Evolutionary conservation across 2,329 filamentous ascomycete species (phyloP).

Genomic region (Myotisia sp.): DNA sequence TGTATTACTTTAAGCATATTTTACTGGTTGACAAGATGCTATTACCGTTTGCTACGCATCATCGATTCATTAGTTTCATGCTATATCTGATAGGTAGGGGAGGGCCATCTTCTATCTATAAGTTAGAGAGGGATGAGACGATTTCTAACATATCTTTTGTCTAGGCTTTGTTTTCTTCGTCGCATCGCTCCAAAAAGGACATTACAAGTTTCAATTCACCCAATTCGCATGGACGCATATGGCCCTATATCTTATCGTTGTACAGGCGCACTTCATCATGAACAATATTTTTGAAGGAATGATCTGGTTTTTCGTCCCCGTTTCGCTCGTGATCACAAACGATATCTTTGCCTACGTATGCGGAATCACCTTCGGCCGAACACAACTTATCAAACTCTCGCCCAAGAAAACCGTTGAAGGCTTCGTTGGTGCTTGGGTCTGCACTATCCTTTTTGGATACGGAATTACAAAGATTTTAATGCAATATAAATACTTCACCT

Average conservation of each 20-base stretch:
- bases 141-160: constrained; percentile 3
- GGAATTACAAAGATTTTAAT: constrained; percentile 70
- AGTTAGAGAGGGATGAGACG: not conserved
- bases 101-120: not conserved
- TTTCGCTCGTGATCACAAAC: constrained; percentile 90
- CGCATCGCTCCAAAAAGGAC: constrained; percentile 78
- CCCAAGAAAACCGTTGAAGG: constrained; percentile 99
- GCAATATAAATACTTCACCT: constrained; percentile 94
- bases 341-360: constrained; percentile 98
- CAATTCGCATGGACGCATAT: constrained; percentile 99
- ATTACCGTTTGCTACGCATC: constrained; percentile 85
- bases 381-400: constrained; percentile 92
- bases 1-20: constrained; percentile 99
- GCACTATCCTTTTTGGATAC: constrained; percentile 77
- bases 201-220: constrained; percentile 97
- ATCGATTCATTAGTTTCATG: constrained; percentile 96
- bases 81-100: constrained; percentile 85
- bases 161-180: constrained; percentile 97
- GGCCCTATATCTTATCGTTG: constrained; percentile 94
- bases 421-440: constrained; percentile 89
- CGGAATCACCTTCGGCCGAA: constrained; percentile 90
- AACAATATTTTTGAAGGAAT: constrained; percentile 99
- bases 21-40: constrained; percentile 87
- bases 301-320: constrained; percentile 99
- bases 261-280: constrained; percentile 98